Base-by-base conservation (phyloP, 441 rosid genomes). In the Arabidopsis hybrid region DNA sequence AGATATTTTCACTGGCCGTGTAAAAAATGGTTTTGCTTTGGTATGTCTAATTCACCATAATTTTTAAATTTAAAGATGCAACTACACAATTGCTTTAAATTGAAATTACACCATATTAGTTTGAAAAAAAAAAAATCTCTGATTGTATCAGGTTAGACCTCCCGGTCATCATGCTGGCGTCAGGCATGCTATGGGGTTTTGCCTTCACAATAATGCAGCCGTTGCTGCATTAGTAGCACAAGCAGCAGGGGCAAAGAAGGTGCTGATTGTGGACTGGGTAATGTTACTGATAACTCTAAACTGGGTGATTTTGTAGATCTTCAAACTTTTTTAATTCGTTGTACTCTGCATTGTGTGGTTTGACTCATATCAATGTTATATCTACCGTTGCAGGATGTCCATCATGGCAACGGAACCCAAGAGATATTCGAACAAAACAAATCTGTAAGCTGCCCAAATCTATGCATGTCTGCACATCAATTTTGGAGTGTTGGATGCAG, bases 141-240 rank as follows among this genome's bases (percentile, higher is more conserved):
- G 39, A 75, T 56, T 78, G 68, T 58, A 21, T 77, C 82, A 95
- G 99, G 93, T 95, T 59, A 87, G 99, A 36, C 99, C 99, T 59
- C 99, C 99, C 2, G 99, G 99, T 47, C 99, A 95, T 82, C 99
- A 95, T 88, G 99, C 99, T 77, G 97, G 98, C 69, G 79, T 90
- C 67, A 87, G 77, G 66, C 93, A 91, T 71, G 88, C 98, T 43
- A 91, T 91, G 97, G 98, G 99, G 65, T 95, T 95, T 83, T 95
- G 99, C 85, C 98, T 95, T 68, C 99, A 95, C 85, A 93, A 95
- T 71, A 95, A 95, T 87, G 98, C 99, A 73, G 99, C 98, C 7
- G 84, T 93, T 81, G 97, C 99, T 81, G 95, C 95, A 53, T 82
- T 93, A 78, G 94, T 92, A 66, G 97, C 95, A 65, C 97, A 89